A percentile compares a stretch with the other conserved stretches of the same genome.
Evolutionary conservation across 1,284 basidiomycete species (phyloP).

Genomic region (Ganoderma multipileum): DNA sequence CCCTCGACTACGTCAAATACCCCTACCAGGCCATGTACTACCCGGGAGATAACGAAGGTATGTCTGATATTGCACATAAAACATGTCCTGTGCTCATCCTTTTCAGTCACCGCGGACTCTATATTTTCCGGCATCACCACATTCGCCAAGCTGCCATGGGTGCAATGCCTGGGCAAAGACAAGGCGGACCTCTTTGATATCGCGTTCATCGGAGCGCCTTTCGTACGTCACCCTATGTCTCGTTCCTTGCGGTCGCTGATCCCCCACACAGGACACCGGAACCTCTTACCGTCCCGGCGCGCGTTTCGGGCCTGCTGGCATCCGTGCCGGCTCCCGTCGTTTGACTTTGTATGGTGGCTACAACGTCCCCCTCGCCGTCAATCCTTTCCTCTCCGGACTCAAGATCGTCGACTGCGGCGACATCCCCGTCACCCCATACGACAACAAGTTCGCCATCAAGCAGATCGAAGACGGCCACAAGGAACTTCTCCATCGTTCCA

Average conservation of each 20-base stretch:
- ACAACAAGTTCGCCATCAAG: slow-evolving; percentile 72
- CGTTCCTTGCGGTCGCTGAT: slow-evolving; percentile 13
- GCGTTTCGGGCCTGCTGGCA: slow-evolving; percentile 80
- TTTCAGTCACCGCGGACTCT: slow-evolving; percentile 68
- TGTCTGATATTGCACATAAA: neutral
- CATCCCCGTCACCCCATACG: slow-evolving; percentile 67
- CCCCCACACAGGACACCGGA: slow-evolving; percentile 62
- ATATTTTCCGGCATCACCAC: slow-evolving; percentile 79
- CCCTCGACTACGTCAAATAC: slow-evolving; percentile 67
- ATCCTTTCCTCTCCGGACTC: slow-evolving; percentile 68
- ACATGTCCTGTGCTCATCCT: neutral
- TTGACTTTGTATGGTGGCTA: slow-evolving; percentile 78
- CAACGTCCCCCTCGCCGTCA: slow-evolving; percentile 74
- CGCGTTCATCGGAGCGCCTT: slow-evolving; percentile 81
- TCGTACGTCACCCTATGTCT: slow-evolving; percentile 52
- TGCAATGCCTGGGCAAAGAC: slow-evolving; percentile 71
- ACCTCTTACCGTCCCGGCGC: slow-evolving; percentile 82
- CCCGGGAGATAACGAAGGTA: slow-evolving; percentile 63
- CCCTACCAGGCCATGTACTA: slow-evolving; percentile 60
- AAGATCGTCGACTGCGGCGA: slow-evolving; percentile 78
- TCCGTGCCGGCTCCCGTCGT: slow-evolving; percentile 77
- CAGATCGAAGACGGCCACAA: slow-evolving; percentile 78
- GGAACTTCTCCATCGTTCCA: slow-evolving; percentile 62
- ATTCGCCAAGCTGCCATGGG: slow-evolving; percentile 78
- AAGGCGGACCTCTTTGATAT: slow-evolving; percentile 68